phyloP scores from a whole-genome alignment of 75 land plant genomes.

The Pinus tabuliformis region DNA sequence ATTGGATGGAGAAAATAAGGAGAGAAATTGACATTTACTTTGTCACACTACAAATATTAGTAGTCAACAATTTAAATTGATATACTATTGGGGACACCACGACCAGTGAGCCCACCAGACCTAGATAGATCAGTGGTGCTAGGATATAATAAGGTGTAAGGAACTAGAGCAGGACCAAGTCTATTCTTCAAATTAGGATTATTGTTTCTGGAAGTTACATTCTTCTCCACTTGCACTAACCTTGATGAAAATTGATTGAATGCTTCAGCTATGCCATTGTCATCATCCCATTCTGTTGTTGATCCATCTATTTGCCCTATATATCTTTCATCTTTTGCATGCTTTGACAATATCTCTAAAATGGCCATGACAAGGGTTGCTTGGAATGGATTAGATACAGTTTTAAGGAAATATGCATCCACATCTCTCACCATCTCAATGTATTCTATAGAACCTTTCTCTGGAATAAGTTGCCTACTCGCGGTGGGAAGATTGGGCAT shows the following conservation, averaged over 20 bases:
- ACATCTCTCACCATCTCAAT: constrained; percentile 50
- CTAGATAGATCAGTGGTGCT: constrained; percentile 23
- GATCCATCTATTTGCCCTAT: constrained; percentile 34
- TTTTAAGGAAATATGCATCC: constrained; percentile 45
- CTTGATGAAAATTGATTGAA: neutral
- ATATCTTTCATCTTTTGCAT: constrained; percentile 63
- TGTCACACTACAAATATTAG: too few relatives aligned
- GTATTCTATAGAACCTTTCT: constrained; percentile 50
- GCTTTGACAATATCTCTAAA: constrained; percentile 55
- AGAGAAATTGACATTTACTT: too few relatives aligned
- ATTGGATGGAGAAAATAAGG: too few relatives aligned
- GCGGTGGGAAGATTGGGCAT: constrained; percentile 56
- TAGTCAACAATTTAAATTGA: constrained; percentile 1
- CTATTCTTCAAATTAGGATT: constrained; percentile 37
- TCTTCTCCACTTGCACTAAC: neutral
- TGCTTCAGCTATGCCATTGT: neutral
- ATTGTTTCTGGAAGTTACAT: neutral
- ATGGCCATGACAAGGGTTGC: constrained; percentile 37
- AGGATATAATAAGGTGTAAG: constrained; percentile 63
- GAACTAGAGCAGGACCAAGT: constrained; percentile 49
- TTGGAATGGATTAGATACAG: constrained; percentile 41
- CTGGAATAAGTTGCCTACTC: constrained; percentile 69
- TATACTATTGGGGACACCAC: constrained; percentile 77
- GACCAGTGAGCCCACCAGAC: constrained; percentile 60
- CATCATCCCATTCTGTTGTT: constrained; percentile 20